Conservation (phyloP, 805 yeast genomes). For the Pichia cabralensis region DNA sequence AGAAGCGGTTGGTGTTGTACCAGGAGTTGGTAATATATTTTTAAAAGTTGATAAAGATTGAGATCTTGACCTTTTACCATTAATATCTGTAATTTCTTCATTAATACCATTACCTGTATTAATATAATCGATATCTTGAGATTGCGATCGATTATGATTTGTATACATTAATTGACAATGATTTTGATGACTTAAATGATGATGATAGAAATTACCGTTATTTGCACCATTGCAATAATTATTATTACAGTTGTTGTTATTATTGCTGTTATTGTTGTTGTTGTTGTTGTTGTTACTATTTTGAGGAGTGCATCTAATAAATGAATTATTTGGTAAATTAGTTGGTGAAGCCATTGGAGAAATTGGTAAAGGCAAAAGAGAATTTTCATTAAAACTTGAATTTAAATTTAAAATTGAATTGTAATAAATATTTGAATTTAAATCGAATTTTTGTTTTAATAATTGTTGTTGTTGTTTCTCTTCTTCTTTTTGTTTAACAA, state of each 20-base stretch:
- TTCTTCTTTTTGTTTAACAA: conserved; percentile 18
- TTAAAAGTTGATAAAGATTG: conserved; percentile 19
- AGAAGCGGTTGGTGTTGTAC: conserved; percentile 21
- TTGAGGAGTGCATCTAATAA: conserved; percentile 1
- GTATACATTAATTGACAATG: too few species aligned
- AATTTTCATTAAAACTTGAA: conserved; percentile 3
- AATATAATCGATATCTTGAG: background rate
- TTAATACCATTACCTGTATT: background rate
- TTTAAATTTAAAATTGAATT: conserved; percentile 2
- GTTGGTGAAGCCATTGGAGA: conserved; percentile 26
- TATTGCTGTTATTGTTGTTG: background rate
- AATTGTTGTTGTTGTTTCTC: conserved; percentile 8
- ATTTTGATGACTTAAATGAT: too few species aligned
- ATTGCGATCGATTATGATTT: background rate
- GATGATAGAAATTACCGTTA: conserved; percentile 5
- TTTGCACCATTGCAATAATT: background rate
- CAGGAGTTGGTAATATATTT: conserved; percentile 22
- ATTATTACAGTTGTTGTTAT: conserved; percentile 1
- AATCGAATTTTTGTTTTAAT: conserved; percentile 5
- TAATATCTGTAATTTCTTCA: background rate
- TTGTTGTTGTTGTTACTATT: conserved; percentile 7
- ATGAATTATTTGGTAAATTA: conserved; percentile 10
- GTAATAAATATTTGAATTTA: conserved; percentile 3
- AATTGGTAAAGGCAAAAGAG: conserved; percentile 8
- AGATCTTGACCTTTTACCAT: conserved; percentile 14